Base-by-base conservation (phyloP, 1,284 basidiomycete species). In the Cutaneotrichosporon sp. region DNA sequence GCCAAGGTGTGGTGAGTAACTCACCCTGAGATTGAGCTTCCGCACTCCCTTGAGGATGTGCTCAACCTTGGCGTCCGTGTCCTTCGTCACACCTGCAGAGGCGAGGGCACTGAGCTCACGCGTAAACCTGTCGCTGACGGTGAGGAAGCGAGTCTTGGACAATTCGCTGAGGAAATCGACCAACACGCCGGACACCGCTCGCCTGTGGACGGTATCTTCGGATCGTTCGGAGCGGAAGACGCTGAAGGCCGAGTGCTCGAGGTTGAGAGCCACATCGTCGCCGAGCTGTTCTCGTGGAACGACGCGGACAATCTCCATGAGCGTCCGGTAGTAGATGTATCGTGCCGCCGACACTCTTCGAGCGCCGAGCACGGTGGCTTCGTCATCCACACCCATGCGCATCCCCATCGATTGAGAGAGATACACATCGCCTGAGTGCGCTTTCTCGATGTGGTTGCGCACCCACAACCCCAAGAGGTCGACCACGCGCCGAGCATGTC, bases 381-480 rank as follows among this genome's bases (percentile, higher is more conserved):
- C 81, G 64, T 91, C 88, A 56, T 78, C 73, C 0, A 76, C 70
- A 27, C 68, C 66, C 67, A 74, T 72, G 33, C 74, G 73, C 25
- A 71, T 49, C 1, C 76, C 74, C 24, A 76, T 61, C 2, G 75
- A 70, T 47, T 72, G 70, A 25, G 72, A 69, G 3, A 75, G 62
- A 58, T 76, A 73, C 3, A 76, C 72, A 58, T 77, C 77, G 22
- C 67, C 85, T 2, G 82, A 79, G 13, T 82, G 79, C 24, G 89
- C 85, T 20, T 83, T 84, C 62, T 90, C 89, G 45, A 84, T 84
- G 72, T 94, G 90, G 46, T 84, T 86, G 59, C 87, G 84, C 62
- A 91, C 85, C 95, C 95, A 98, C 22, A 89, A 87, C 82, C 89
- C 88, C 56, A 97, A 85, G 6, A 91, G 89, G 65, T 94, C 91